These are phyloP conservation scores for Xylaria venustula DNA, from an alignment of 495 filamentous ascomycete species.

Conservation along the genomic window DNA sequence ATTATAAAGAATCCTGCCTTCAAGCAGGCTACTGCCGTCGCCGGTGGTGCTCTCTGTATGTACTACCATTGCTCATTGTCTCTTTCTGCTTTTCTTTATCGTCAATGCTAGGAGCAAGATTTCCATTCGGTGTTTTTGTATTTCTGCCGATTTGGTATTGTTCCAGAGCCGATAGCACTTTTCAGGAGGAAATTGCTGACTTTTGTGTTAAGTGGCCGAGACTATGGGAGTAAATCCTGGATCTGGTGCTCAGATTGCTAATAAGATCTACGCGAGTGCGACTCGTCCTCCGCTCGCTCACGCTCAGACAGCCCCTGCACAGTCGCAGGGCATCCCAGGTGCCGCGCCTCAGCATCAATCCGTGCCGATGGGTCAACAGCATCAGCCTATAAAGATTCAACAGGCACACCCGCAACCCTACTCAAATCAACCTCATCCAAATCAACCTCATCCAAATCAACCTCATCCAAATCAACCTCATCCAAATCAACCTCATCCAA, in stretches of 20 bases:
- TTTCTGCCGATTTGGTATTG: no score
- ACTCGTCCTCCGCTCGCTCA: conserved; percentile 24
- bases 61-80: background rate
- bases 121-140: background rate
- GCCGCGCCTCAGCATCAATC: conserved; percentile 2
- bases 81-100: background rate
- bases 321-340: conserved; percentile 15
- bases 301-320: conserved; percentile 23
- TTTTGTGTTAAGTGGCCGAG: conserved; percentile 11
- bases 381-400: background rate
- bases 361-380: conserved; percentile 1
- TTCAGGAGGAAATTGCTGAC: background rate
- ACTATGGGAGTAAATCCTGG: conserved; percentile 20
- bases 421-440: no score
- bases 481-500: background rate
- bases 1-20: conserved; percentile 24
- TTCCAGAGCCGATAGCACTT: background rate
- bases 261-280: conserved; percentile 16
- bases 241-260: conserved; percentile 23
- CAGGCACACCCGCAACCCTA: background rate
- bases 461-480: background rate
- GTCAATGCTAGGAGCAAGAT: background rate
- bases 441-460: background rate
- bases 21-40: conserved; percentile 22
- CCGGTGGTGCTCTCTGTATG: conserved; percentile 22